Conservation (phyloP, 805 yeast genomes). For the Metschnikowia arizonensis region DNA sequence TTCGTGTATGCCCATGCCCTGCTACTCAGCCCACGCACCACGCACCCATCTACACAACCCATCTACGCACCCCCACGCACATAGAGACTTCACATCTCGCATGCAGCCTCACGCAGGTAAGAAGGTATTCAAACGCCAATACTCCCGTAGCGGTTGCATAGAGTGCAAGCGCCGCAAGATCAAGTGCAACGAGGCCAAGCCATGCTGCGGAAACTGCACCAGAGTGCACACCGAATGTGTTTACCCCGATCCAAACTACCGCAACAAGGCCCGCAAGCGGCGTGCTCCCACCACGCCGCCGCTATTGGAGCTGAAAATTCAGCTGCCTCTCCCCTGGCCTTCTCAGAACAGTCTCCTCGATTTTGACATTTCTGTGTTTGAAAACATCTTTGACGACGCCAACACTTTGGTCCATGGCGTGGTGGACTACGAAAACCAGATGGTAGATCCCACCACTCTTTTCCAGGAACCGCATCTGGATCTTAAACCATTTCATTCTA, state of each 20-base stretch:
- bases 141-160: slow-evolving; percentile 19
- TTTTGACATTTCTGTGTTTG: slow-evolving; percentile 16
- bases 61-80: not conserved
- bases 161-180: slow-evolving; percentile 22
- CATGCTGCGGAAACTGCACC: slow-evolving; percentile 17
- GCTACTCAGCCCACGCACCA: not conserved
- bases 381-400: slow-evolving; percentile 20
- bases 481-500: slow-evolving; percentile 18
- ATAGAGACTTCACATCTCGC: not conserved
- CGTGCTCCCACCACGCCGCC: not conserved
- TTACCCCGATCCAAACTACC: slow-evolving; percentile 13
- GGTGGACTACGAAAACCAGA: slow-evolving; percentile 17
- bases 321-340: not conserved
- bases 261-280: slow-evolving; percentile 11
- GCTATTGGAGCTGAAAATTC: too few relatives aligned
- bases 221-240: slow-evolving; percentile 13
- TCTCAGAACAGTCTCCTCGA: not conserved
- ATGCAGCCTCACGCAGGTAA: slow-evolving; percentile 3
- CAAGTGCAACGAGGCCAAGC: slow-evolving; percentile 19
- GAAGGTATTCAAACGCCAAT: slow-evolving; percentile 14
- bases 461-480: slow-evolving; percentile 8
- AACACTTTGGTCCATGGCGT: slow-evolving; percentile 17
- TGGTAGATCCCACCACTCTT: slow-evolving; percentile 3
- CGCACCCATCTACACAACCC: not conserved
- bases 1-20: too few relatives aligned